Evolutionary conservation across 495 filamentous ascomycete genomes (phyloP), one percentile per base, ranked within the genome.

Genomic region (Hypoxylon cercidicola): DNA sequence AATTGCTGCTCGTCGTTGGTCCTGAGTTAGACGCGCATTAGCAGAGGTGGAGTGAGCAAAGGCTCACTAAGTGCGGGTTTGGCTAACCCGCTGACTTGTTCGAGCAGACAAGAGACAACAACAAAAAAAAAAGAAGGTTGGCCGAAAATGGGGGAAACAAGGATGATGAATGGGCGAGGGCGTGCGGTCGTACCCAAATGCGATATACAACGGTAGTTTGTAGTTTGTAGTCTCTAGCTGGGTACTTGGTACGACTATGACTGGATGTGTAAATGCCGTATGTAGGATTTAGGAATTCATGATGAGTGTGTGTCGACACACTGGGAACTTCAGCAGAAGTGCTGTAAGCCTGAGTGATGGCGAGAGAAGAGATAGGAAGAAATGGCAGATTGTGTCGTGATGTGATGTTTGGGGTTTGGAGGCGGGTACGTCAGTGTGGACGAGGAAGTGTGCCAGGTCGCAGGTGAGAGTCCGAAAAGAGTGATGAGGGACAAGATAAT

Each of bases 101-200:
- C 60, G 60, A 68, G 55, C 23, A 55, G 45, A 68, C 58, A 47
- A 62, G 35, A 62, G 10, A 48, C 1, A 30, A 13, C 21, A 15
- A 47, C 12, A 47, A 41, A 35, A 67, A 58, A 68, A 68, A 55
- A 48, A 49, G 59, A 48, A 49, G 59, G 60, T 56, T 63, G 55
- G 54, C 60, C 49, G 60, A 63, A 58, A 64, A 60, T 60, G 55
- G 55, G 51, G 60, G 57, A 43, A 25, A 68, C 60, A 68, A 68
- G 65, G 65, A 68, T 68, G 60, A 60, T 51, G 65, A 60, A 68
- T 60, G 65, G 60, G 65, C 51, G 41, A 60, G 23, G 55, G 45
- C 45, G 2, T 49, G 49, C 51, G 50, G 60, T 64, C 55, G 65
- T 68, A 68, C 65, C 65, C 65, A 68, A 68, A 68, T 68, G 65